These are phyloP conservation scores for Tulasnella sp. DNA, from an alignment of 768 basidiomycete species.

Conservation along the genomic window DNA sequence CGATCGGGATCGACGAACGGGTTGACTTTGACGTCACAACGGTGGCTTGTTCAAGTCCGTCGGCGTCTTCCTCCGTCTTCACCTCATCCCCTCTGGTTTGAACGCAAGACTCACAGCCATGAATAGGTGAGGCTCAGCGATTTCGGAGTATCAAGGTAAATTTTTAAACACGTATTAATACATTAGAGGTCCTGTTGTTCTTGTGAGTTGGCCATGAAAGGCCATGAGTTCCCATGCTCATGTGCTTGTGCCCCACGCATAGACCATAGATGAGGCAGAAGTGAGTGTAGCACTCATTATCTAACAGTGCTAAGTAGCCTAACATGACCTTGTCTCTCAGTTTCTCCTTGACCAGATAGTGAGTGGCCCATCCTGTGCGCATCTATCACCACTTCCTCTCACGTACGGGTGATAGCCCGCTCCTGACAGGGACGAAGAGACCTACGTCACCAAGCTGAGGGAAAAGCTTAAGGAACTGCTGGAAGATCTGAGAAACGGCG, in stretches of 20 bases:
- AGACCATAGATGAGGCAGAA: constrained; percentile 14
- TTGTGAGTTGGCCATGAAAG: not conserved
- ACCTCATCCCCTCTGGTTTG: too few species aligned
- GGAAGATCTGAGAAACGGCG: constrained; percentile 5
- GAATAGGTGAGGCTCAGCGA: not conserved
- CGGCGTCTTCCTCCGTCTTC: too few species aligned
- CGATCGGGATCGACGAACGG: too few species aligned
- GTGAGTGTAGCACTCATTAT: not conserved
- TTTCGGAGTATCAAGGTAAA: not conserved
- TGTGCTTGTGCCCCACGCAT: too few species aligned
- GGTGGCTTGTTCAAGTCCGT: too few species aligned
- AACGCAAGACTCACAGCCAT: too few species aligned
- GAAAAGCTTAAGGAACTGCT: constrained; percentile 11
- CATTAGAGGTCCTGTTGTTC: constrained; percentile 3
- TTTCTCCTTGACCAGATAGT: constrained; percentile 15
- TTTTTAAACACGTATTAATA: not conserved
- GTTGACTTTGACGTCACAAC: too few species aligned
- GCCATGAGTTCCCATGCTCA: not conserved
- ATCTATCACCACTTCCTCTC: not conserved
- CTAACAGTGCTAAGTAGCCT: not conserved
- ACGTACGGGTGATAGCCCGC: constrained; percentile 1
- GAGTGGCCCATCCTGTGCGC: not conserved
- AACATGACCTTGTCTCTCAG: not conserved
- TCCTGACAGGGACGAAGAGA: constrained; percentile 5
- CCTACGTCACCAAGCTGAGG: constrained; percentile 8